A percentile compares a stretch with the other conserved stretches of the same genome.
phyloP scores from a whole-genome alignment of 176 grass and related monocot species.

The Juncus inflexus region DNA sequence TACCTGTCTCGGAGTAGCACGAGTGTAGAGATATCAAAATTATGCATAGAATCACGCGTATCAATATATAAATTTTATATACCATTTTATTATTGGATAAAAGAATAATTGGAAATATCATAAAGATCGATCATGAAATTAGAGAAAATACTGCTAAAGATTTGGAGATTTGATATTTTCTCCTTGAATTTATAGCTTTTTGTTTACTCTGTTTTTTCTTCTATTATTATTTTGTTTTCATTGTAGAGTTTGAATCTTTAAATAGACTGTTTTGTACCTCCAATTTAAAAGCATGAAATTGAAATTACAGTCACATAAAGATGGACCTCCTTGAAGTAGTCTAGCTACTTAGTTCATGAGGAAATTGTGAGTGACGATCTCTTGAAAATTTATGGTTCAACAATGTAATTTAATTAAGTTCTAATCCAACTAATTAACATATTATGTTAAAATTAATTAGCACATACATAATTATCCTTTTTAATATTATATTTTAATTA shows the following conservation, averaged over 20 bases:
- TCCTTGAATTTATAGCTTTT: neutral
- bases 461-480: too few species aligned
- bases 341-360: slow-evolving; percentile 20
- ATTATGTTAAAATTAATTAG: too few species aligned
- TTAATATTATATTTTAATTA: too few species aligned
- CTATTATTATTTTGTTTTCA: neutral
- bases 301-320: slow-evolving; percentile 13
- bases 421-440: neutral
- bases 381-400: neutral
- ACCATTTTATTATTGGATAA: slow-evolving; percentile 27
- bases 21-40: slow-evolving; percentile 15
- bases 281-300: slow-evolving; percentile 14
- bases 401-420: neutral
- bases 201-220: neutral
- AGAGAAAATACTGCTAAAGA: slow-evolving; percentile 2
- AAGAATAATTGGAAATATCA: slow-evolving; percentile 4
- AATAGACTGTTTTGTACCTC: slow-evolving; percentile 12
- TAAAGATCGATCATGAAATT: neutral
- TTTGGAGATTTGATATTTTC: neutral
- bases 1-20: slow-evolving; percentile 36
- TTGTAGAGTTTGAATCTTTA: slow-evolving; percentile 10
- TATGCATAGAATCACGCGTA: neutral
- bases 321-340: slow-evolving; percentile 2
- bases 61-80: neutral
- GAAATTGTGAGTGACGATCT: neutral